phyloP scores from a whole-genome alignment of 1,284 basidiomycete species.

The Moesziomyces sp. region DNA sequence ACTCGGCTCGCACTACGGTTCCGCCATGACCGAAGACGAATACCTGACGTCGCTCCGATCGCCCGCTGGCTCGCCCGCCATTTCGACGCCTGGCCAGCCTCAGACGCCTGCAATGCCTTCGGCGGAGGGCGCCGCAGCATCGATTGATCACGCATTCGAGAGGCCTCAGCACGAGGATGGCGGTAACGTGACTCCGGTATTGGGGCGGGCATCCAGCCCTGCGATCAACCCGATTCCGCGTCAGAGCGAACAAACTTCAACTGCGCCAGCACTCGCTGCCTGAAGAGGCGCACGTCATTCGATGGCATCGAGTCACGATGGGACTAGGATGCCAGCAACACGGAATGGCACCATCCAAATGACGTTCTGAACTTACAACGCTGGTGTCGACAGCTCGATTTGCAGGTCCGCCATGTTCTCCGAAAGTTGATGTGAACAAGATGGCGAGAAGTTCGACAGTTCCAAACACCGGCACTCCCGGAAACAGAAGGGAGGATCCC shows the following conservation, averaged over 20 bases:
- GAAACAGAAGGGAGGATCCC: too few relatives aligned
- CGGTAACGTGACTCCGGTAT: slow-evolving; percentile 14
- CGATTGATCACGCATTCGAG: not conserved
- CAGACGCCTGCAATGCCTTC: slow-evolving; percentile 11
- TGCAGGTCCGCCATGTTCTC: too few relatives aligned
- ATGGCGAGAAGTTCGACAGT: too few relatives aligned
- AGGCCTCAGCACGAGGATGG: slow-evolving; percentile 6
- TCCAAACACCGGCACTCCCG: too few relatives aligned
- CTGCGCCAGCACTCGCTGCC: slow-evolving; percentile 18
- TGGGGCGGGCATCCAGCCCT: slow-evolving; percentile 3
- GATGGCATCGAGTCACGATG: not conserved
- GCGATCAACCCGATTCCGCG: slow-evolving; percentile 4
- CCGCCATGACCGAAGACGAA: slow-evolving; percentile 42
- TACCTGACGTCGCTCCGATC: slow-evolving; percentile 43
- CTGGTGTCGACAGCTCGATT: too few relatives aligned
- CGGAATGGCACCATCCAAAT: too few relatives aligned
- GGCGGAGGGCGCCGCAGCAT: slow-evolving; percentile 3
- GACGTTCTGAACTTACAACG: too few relatives aligned
- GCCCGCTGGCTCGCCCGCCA: slow-evolving; percentile 37
- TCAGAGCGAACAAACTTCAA: slow-evolving; percentile 3
- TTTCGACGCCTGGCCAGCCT: slow-evolving; percentile 32
- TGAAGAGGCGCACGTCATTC: slow-evolving; percentile 1
- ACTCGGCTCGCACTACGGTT: slow-evolving; percentile 17
- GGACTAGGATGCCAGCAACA: too few relatives aligned
- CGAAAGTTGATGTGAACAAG: too few relatives aligned